Percentiles rank a stretch among this genome's conserved stretches.
phyloP scores from a whole-genome alignment of 2,329 filamentous ascomycete genomes.

The Penicillium sp. region DNA sequence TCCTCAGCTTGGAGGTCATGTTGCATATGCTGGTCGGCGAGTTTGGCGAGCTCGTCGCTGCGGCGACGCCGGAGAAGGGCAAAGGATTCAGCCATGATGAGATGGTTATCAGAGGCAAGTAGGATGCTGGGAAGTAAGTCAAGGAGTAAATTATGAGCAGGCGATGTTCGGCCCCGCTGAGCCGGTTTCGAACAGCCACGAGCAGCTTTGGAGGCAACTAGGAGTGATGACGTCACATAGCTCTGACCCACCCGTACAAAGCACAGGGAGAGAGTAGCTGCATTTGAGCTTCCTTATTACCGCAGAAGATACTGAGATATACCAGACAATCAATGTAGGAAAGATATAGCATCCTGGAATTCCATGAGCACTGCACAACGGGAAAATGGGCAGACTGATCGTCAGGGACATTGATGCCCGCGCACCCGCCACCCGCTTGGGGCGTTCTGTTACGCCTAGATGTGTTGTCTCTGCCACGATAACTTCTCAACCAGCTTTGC shows the following conservation, averaged over 20 bases:
- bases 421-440: not conserved
- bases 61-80: constrained; percentile 51
- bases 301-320: not conserved
- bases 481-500: too few species aligned
- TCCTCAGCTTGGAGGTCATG: constrained; percentile 62
- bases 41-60: constrained; percentile 53
- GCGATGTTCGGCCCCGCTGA: not conserved
- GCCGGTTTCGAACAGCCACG: not conserved
- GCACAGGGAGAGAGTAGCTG: not conserved
- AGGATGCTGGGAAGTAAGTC: not conserved
- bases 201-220: not conserved
- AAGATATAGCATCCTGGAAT: too few species aligned
- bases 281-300: not conserved
- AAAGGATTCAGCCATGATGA: constrained; percentile 46
- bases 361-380: not conserved
- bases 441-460: not conserved
- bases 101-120: too few species aligned
- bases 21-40: constrained; percentile 62
- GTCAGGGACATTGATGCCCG: not conserved
- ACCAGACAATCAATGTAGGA: not conserved
- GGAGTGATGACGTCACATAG: constrained; percentile 12
- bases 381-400: not conserved
- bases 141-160: not conserved
- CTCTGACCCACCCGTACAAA: not conserved
- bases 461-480: too few species aligned